These are phyloP conservation scores for Rhypophila decipiens DNA, from an alignment of 495 filamentous ascomycete species.

Conservation along the genomic window DNA sequence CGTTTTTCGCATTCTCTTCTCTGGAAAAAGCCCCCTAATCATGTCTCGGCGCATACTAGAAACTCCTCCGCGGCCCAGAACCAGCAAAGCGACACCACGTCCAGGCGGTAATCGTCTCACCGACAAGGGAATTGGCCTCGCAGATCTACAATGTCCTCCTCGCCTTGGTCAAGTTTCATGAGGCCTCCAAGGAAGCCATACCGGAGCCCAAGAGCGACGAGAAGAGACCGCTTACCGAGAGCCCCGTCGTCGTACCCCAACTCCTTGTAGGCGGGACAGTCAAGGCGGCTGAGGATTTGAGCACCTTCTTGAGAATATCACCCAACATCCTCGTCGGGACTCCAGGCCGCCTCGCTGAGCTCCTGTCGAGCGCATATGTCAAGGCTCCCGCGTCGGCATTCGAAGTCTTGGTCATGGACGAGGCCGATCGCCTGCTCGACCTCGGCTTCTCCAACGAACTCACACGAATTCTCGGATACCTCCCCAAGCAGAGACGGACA, in stretches of 20 bases:
- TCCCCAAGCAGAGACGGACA: constrained; percentile 91
- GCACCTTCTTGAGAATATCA: constrained; percentile 65
- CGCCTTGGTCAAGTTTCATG: constrained; percentile 75
- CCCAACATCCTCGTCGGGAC: constrained; percentile 87
- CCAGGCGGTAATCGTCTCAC: constrained; percentile 82
- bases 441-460: constrained; percentile 92
- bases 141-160: constrained; percentile 84
- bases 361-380: constrained; percentile 86
- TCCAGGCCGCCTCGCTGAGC: constrained; percentile 79
- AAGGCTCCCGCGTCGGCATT: constrained; percentile 83
- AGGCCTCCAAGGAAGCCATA: constrained; percentile 61
- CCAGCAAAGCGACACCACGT: constrained; percentile 83
- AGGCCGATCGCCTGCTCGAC: constrained; percentile 88
- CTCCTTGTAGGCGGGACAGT: constrained; percentile 81
- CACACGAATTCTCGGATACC: constrained; percentile 70
- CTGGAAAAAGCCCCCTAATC: too few species aligned
- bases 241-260: constrained; percentile 67
- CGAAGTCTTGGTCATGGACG: constrained; percentile 85
- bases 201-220: constrained; percentile 40
- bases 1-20: too few species aligned
- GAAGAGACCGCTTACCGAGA: constrained; percentile 43
- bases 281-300: constrained; percentile 78
- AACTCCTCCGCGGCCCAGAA: constrained; percentile 63
- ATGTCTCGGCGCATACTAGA: too few species aligned
- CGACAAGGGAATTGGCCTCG: constrained; percentile 84